phyloP scores from a whole-genome alignment of 371 early-diverging fungal genomes.

The Apophysomyces trapeziformis region DNA sequence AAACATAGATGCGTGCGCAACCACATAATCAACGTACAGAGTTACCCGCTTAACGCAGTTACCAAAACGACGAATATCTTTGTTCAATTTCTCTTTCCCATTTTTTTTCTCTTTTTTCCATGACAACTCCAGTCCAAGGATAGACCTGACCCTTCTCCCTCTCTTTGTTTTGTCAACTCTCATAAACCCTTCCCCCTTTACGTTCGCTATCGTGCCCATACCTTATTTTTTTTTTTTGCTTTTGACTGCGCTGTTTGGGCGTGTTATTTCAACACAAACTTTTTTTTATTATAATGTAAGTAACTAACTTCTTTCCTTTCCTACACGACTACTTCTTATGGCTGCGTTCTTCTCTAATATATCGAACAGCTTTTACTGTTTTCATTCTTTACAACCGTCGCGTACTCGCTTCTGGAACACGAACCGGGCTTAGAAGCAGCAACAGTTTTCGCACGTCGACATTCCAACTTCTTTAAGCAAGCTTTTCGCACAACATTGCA shows the following conservation, averaged over 20 bases:
- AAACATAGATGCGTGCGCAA: conserved; percentile 22
- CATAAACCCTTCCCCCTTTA: background rate
- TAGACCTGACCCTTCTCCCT: background rate
- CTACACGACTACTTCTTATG: conserved; percentile 9
- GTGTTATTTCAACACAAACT: conserved; percentile 11
- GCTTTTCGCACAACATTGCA: conserved; percentile 5
- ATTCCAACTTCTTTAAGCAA: conserved; percentile 2
- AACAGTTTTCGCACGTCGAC: conserved; percentile 12
- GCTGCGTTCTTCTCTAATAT: background rate
- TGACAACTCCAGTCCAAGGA: background rate
- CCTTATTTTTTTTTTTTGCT: conserved; percentile 8
- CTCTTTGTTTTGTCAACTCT: conserved; percentile 5
- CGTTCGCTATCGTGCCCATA: conserved; percentile 12
- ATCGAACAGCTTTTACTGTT: background rate
- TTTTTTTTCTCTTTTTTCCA: conserved; percentile 15
- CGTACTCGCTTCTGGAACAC: conserved; percentile 3
- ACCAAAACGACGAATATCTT: conserved; percentile 15
- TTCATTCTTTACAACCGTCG: background rate
- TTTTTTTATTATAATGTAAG: conserved; percentile 8
- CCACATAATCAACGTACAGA: conserved; percentile 12
- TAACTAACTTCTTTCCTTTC: conserved; percentile 9
- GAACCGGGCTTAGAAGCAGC: conserved; percentile 5
- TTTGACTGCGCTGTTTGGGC: conserved; percentile 13
- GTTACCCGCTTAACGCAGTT: conserved; percentile 5
- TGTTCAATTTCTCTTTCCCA: conserved; percentile 13